Percentiles rank a stretch among this genome's conserved stretches.
phyloP scores from a whole-genome alignment of 345 rosid genomes.

The Ailanthus altissimus region DNA sequence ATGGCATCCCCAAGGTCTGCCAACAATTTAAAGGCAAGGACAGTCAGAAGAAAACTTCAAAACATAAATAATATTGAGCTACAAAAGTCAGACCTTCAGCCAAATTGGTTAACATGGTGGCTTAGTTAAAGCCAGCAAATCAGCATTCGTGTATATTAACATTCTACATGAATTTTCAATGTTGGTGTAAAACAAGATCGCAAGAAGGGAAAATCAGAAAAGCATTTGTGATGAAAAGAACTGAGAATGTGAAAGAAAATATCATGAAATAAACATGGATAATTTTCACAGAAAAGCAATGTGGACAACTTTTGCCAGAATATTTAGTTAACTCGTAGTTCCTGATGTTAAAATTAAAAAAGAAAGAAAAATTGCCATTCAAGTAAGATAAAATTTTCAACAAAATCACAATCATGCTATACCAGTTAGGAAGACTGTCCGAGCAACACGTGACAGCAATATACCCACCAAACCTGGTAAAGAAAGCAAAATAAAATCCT shows the following conservation, averaged over 20 bases:
- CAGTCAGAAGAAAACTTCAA: not conserved
- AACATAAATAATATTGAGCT: not conserved
- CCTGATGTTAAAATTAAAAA: not conserved
- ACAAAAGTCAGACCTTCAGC: not conserved
- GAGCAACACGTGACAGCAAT: constrained; percentile 67
- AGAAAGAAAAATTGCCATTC: not conserved
- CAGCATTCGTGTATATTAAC: not conserved
- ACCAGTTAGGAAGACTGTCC: constrained; percentile 79
- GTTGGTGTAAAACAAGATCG: not conserved
- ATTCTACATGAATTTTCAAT: not conserved
- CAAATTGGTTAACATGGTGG: not conserved
- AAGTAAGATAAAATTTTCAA: not conserved
- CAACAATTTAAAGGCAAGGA: constrained; percentile 9
- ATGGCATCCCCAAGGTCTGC: constrained; percentile 65
- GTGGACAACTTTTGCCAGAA: not conserved
- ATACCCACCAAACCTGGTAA: constrained; percentile 71
- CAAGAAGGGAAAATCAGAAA: not conserved
- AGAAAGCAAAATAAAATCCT: constrained; percentile 24
- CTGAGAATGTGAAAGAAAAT: not conserved
- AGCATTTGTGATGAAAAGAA: not conserved
- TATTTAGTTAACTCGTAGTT: not conserved
- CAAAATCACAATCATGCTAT: not conserved
- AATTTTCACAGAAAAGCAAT: not conserved
- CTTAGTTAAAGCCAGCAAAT: not conserved
- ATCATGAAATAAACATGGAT: not conserved